Base-by-base conservation (phyloP, 192 early-diverging fungal genomes). In the Entomortierella parvispora region DNA sequence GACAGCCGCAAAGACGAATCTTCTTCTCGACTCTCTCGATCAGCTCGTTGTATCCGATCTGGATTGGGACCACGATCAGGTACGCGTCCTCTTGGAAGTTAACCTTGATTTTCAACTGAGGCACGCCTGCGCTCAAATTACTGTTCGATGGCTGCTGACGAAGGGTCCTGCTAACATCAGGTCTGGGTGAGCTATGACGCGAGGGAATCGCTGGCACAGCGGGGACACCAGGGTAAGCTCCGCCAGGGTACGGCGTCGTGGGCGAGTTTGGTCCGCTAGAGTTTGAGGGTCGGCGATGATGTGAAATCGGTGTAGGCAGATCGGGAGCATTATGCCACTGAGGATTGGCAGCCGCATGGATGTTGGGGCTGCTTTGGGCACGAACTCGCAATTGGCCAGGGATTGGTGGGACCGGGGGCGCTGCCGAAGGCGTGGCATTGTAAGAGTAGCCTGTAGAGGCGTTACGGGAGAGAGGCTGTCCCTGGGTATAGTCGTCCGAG, bases 81-180 rank as follows among this genome's bases (percentile, higher is more conserved):
- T 96, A 96, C 14, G 94, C 90, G 70, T 96, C 95, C 64, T 91
- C 85, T 23, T 91, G 88, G 80, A 91, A 98, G 62, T 95, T 93
- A 52, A 95, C 90, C 60, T 95, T 96, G 71, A 97, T 86, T 76
- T 96, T 96, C 56, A 94, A 79, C 67, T 86, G 81, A 17, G 86
- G 69, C 25, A 80, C 76, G 14, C 66, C 67, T 31, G 81, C 47
- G 52, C 75, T 81, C 64, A 80, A 32, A 18, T 69, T 80, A 37
- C 63, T 71, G 63, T 55, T 71, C 25, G 69, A 80, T 17, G 69
- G 65, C 60, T 71, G 69, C 28, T 71, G 64, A n/a, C 77, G 57
- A 60, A 69, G 34, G 10, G 64, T 65, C 10, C 76, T 52, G 56
- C 51, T 64, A 15, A 71, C 37, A 69, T 70, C 70, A n/a, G 69